Base-by-base conservation (phyloP, 768 basidiomycete genomes). In the Holtermannia corniformis region DNA sequence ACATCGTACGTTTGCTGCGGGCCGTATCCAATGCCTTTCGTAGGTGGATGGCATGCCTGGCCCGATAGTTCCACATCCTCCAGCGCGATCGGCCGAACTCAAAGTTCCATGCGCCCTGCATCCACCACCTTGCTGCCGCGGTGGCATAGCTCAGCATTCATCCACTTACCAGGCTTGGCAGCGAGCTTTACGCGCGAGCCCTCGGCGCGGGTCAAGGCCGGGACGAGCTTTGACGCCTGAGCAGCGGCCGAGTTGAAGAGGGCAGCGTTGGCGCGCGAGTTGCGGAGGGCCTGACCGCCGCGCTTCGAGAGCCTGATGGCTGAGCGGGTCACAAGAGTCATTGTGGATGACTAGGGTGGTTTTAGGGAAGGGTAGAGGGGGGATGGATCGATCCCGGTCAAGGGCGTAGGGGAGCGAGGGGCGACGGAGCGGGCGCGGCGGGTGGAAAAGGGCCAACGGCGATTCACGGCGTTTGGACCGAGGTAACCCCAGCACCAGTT, bases 261-360 rank as follows among this genome's bases (percentile, higher is more conserved):
- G 37, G 70, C 70, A 32, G 64, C 68, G 58, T 71, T 67, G 52
- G 65, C 67, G 24, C 60, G 47, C 50, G 64, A 64, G 49, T 65
- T 65, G 50, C 55, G 52, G 50, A 67, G 42, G 40, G 64, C 59
- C 49, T 62, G 64, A 48, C 60, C 63, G 48, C 66, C 62, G 40
- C 68, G 68, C 48, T 68, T 59, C 21, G 70, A 66, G 54, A 72
- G 64, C 61, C 70, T 68, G 55, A 68, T 57, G 50, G 68, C 68
- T 25, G 64, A 66, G 43, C 70, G 64, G 37, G 70, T 67, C 64
- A 72, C 68, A 50, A 72, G 68, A 51, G 70, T 70, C 70, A 72
- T 72, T 23, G 14, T 54, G 49, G 23, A 23, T 27, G 47, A 27
- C 45, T 53, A 47, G 50, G 24, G 44, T 41, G 45, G 50, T 48